Conservation (phyloP, 192 early-diverging fungal species). For the Coemansia sp. region DNA sequence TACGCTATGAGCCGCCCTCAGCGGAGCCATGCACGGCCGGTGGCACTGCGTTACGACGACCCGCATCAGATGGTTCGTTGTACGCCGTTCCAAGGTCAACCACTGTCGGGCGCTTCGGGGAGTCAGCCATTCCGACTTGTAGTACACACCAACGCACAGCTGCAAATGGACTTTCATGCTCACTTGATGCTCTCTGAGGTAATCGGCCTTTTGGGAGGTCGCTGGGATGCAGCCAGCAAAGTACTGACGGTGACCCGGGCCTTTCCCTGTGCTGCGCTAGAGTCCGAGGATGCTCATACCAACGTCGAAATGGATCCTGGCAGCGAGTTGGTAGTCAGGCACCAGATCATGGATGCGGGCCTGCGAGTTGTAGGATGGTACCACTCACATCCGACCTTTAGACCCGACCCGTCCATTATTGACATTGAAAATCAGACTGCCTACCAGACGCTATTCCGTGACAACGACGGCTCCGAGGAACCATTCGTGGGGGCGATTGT, state of each 20-base stretch:
- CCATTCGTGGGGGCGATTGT: constrained; percentile 94
- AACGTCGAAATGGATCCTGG: constrained; percentile 92
- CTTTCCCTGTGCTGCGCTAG: constrained; percentile 75
- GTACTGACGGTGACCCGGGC: constrained; percentile 65
- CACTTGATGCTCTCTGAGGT: constrained; percentile 86
- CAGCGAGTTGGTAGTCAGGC: constrained; percentile 70
- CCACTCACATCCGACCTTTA: constrained; percentile 89
- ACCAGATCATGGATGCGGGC: constrained; percentile 67
- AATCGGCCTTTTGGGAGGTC: constrained; percentile 85
- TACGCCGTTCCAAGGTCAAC: constrained; percentile 68
- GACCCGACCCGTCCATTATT: constrained; percentile 82
- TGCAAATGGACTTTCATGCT: constrained; percentile 93
- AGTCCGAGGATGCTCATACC: constrained; percentile 65
- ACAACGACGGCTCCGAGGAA: constrained; percentile 53
- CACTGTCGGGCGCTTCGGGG: constrained; percentile 60
- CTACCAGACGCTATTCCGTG: constrained; percentile 78
- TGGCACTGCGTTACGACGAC: constrained; percentile 51
- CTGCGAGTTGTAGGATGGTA: constrained; percentile 92
- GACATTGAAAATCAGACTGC: constrained; percentile 88
- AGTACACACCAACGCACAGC: constrained; percentile 72
- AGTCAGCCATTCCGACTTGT: constrained; percentile 78
- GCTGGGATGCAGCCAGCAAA: constrained; percentile 58
- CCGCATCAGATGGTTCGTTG: constrained; percentile 84
- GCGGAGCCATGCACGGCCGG: constrained; percentile 37
- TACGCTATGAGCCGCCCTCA: constrained; percentile 53